Base-by-base conservation (phyloP, 2,329 filamentous ascomycete species). In the Xylaria digitata region DNA sequence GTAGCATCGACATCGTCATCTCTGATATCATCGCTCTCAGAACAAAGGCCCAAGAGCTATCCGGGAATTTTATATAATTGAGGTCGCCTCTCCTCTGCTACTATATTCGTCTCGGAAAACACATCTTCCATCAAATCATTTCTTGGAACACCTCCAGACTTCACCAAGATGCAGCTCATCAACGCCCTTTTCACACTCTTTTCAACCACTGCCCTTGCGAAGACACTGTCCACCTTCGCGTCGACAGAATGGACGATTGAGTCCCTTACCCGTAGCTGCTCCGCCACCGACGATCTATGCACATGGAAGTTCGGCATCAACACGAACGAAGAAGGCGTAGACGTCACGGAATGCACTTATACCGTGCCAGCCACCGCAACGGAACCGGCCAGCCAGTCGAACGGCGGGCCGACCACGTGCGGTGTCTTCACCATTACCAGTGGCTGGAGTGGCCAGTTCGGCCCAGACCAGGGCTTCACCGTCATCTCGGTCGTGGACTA, bases 371-470 rank as follows among this genome's bases (percentile, higher is more conserved):
- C 57, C n/a, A 50, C 45, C 40, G 57, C 67, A 7, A 56, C 77
- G 61, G 75, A 45, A n/a, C 54, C 60, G 13, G 71, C 73, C 6
- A 79, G 63, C 80, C 79, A 23, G 78, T 80, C 72, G 43, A 70
- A 76, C 70, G 80, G 64, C 77, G 78, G 74, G 70, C 79, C 69
- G 50, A 67, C 70, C 60, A 37, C 17, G 48, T 87, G 84, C 77
- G 86, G 85, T 48, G 75, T 73, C 70, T 88, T 80, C 80, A 84
- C 79, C 66, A 72, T 88, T 70, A 86, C 84, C 53, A 85, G 82
- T 11, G 82, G 83, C 74, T 88, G 86, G 86, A 85, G 82, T 73
- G 85, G 80, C 73, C 83, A 86, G 76, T 88, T 88, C 70, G 86
- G 85, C 61, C 65, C 76, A 6, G 83, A 76, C 69, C 76, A 84